phyloP scores from a whole-genome alignment of 139 green algal genomes.

The Pleodorina starrii region DNA sequence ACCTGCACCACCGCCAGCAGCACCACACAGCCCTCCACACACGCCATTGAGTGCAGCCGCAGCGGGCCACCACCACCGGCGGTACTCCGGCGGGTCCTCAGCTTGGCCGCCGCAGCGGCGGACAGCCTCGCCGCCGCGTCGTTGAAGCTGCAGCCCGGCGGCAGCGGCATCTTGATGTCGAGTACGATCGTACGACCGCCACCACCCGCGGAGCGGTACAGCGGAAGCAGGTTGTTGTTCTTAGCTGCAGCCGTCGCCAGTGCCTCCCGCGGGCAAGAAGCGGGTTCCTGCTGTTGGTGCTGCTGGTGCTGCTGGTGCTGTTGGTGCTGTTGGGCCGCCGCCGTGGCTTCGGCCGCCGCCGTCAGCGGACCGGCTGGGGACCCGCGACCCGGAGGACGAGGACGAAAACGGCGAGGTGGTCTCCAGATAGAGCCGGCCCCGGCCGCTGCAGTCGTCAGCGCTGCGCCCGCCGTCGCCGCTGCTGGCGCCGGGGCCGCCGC shows the following conservation, averaged over 20 bases:
- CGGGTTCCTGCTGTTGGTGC: too few relatives aligned
- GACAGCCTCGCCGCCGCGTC: background rate
- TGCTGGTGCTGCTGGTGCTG: too few relatives aligned
- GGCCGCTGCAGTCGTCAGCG: too few relatives aligned
- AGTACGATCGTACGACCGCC: background rate
- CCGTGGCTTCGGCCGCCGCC: background rate
- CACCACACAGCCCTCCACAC: conserved; percentile 21
- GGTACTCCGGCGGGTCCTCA: background rate
- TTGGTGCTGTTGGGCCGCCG: too few relatives aligned
- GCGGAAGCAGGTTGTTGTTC: too few relatives aligned
- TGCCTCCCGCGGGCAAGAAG: too few relatives aligned
- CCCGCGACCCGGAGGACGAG: too few relatives aligned
- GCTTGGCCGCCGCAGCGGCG: background rate
- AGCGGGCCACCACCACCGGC: background rate
- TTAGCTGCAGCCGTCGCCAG: too few relatives aligned
- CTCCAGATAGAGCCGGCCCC: too few relatives aligned
- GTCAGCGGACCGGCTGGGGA: background rate
- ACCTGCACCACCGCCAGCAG: background rate
- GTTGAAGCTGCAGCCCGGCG: background rate
- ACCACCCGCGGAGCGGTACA: too few relatives aligned
- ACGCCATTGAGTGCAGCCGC: background rate
- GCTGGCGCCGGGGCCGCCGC: too few relatives aligned
- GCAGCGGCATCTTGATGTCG: background rate
- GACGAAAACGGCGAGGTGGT: background rate
- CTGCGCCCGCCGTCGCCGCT: too few relatives aligned